Evolutionary conservation across 306 rosid species (phyloP).

Genomic region (Pyrus pyrifolia): DNA sequence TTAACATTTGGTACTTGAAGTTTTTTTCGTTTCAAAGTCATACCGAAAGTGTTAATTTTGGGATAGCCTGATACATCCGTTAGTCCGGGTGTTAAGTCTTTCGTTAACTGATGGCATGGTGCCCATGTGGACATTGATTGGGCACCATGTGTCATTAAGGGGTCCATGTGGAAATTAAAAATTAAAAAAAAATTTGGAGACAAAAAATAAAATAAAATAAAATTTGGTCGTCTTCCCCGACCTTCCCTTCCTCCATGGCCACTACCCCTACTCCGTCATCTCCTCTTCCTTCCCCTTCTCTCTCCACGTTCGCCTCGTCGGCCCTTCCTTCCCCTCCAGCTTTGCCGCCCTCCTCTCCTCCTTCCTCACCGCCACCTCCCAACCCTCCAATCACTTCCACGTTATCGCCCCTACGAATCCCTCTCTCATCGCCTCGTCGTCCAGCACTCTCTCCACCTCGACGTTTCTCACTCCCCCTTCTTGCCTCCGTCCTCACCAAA

Average conservation of each 20-base stretch:
- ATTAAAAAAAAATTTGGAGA: no score
- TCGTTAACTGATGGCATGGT: no score
- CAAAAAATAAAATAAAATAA: no score
- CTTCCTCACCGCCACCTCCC: constrained; percentile 65
- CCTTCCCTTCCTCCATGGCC: background rate
- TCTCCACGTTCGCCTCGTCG: constrained; percentile 60
- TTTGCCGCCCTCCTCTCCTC: constrained; percentile 44
- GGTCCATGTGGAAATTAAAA: no score
- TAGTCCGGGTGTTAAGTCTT: no score
- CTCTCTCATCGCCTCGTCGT: constrained; percentile 38
- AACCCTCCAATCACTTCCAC: constrained; percentile 55
- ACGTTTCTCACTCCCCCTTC: constrained; percentile 46
- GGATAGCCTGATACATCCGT: no score
- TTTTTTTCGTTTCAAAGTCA: no score
- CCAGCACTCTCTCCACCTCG: constrained; percentile 60
- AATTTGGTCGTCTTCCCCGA: no score
- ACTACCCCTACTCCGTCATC: constrained; percentile 22
- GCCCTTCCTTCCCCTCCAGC: constrained; percentile 48
- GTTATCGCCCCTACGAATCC: constrained; percentile 49
- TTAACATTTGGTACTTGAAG: no score
- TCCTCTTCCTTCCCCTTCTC: constrained; percentile 59
- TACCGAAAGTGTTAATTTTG: no score
- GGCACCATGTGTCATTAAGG: no score
- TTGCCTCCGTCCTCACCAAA: constrained; percentile 41
- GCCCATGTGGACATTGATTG: no score